Base-by-base conservation (phyloP, 108 stramenopile genomes). In the Skeletonema potamos region DNA sequence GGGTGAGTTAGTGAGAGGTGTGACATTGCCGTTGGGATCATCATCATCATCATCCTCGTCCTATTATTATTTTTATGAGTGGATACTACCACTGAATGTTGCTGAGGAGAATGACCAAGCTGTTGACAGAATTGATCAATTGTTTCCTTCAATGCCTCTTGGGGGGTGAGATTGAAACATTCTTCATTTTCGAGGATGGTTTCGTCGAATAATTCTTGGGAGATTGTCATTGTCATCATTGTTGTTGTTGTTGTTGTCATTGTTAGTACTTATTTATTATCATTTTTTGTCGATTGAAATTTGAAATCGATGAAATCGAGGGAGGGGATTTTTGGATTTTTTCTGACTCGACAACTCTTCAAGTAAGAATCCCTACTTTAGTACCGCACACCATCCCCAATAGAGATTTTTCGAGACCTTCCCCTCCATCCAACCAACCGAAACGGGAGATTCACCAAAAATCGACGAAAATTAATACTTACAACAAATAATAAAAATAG, bases 121-220 rank as follows among this genome's bases (percentile, higher is more conserved):
- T 82, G 70, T 5, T 56, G 56, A 26, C 68, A 32, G 11, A 89
- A 74, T 70, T 93, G 89, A 51, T 82, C 65, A 2, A 87, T 85
- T 11, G 92, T 90, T 73, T 93, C 92, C 27, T 65, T 28, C 26
- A 91, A 56, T n/a, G 92, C 92, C 34, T 89, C 87, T 1, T 82
- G 82, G 27, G 84, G 76, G 9, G 72, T 67, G 28, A 90, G 76
- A 9, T 90, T 88, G 79, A 93, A 88, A 24, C 79, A 54, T 33
- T 91, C 89, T 58, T 83, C 81, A 63, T 88, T 91, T 69, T 93
- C 92, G 39, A 93, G 66, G n/a, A 89, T 65, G 6, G 88, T 84
- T 68, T 93, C 92, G 78, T 93, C 92, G 65, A 89, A 93, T 46
- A 77, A 68, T 9, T 85, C 81, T 82, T 93, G 92, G 43, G 89